Conservation (phyloP, 352 stramenopile species). For the Globisporangium alternatum region DNA sequence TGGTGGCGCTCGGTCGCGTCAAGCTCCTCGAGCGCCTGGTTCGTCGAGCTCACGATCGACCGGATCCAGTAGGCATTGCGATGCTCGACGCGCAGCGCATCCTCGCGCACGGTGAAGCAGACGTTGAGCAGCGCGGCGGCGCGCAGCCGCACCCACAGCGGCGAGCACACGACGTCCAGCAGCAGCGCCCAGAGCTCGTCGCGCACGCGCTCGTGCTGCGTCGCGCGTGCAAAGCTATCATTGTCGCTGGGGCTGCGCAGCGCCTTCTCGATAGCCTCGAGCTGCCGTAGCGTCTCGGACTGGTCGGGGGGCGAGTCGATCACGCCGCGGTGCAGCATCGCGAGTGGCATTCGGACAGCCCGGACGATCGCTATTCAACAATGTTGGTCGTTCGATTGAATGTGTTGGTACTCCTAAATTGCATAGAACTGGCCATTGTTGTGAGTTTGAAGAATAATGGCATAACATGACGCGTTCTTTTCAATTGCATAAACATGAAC, state of each 20-base stretch:
- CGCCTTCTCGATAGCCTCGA: conserved; percentile 41
- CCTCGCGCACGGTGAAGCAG: conserved; percentile 32
- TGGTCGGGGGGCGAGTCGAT: conserved; percentile 56
- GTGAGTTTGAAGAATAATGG: not conserved
- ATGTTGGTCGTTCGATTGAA: not conserved
- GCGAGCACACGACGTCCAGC: conserved; percentile 68
- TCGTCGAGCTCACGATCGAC: conserved; percentile 70
- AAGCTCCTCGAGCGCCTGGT: conserved; percentile 59
- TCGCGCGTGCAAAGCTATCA: conserved; percentile 18
- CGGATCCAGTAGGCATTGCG: conserved; percentile 44
- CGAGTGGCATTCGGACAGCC: conserved; percentile 2
- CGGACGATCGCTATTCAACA: not conserved
- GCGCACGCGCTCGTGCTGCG: conserved; percentile 22
- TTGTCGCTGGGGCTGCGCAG: conserved; percentile 20
- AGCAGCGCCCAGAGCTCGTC: conserved; percentile 60
- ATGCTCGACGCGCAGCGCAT: conserved; percentile 23
- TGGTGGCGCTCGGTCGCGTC: conserved; percentile 37
- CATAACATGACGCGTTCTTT: not conserved
- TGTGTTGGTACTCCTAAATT: not conserved
- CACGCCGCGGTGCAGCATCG: conserved; percentile 19
- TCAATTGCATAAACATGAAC: not conserved
- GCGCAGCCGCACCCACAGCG: conserved; percentile 57
- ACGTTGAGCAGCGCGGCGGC: conserved; percentile 55
- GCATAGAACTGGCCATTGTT: not conserved
- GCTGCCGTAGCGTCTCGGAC: conserved; percentile 42